Evolutionary conservation across 331 rosid species (phyloP).

Genomic region (Saraca asoca): DNA sequence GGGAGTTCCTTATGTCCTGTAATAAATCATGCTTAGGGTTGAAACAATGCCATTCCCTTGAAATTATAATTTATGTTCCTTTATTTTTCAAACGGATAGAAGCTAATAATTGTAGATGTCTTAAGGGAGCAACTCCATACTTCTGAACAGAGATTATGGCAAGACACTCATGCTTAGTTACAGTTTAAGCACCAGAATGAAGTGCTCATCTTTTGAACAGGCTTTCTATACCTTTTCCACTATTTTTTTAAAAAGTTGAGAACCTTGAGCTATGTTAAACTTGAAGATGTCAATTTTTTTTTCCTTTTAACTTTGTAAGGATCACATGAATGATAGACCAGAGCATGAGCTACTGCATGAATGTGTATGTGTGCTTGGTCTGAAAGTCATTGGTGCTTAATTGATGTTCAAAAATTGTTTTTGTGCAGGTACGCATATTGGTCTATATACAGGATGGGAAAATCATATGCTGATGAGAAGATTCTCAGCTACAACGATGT

Average conservation of each 20-base stretch:
- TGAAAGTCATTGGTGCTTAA: conserved; percentile 3
- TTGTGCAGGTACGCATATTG: conserved; percentile 36
- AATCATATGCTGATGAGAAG: conserved; percentile 57
- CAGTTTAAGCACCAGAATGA: not conserved
- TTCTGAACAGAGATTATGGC: conserved; percentile 2
- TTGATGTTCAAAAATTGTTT: conserved; percentile 20
- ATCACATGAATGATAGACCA: not conserved
- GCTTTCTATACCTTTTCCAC: conserved; percentile 15
- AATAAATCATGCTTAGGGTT: not conserved
- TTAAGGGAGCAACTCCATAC: conserved; percentile 1
- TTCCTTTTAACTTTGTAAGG: not conserved
- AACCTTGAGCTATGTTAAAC: not conserved
- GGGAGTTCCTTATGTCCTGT: not conserved
- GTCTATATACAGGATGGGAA: conserved; percentile 43
- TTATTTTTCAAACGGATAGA: not conserved
- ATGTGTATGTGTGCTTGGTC: not conserved
- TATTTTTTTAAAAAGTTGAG: not conserved
- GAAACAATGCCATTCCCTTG: not conserved
- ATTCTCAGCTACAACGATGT: conserved; percentile 88
- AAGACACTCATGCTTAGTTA: not conserved
- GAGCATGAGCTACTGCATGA: conserved; percentile 1
- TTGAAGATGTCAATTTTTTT: conserved; percentile 1
- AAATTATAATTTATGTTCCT: not conserved
- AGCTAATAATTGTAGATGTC: not conserved
- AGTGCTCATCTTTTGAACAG: not conserved